Evolutionary conservation across 176 grass and related monocot genomes (phyloP).

Genomic region (Paspalum notatum): DNA sequence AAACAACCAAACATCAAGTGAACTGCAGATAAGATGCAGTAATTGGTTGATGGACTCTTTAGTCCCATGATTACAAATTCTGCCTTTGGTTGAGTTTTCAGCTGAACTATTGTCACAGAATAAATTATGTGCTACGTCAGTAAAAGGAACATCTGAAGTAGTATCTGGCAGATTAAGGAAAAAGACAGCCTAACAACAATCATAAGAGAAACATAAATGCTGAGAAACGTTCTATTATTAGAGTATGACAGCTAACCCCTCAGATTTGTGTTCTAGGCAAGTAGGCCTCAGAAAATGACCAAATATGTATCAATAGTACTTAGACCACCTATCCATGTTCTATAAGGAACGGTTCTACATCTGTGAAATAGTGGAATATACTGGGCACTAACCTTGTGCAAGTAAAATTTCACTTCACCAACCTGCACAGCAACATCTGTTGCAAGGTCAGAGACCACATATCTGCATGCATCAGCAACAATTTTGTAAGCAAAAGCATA

Average conservation of each 20-base stretch:
- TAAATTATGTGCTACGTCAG: not conserved
- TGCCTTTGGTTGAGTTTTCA: conserved; percentile 5
- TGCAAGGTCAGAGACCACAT: conserved; percentile 84
- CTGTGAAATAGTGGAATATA: not conserved
- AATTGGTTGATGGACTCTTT: not conserved
- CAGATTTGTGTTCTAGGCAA: not conserved
- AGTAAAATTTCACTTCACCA: conserved; percentile 72
- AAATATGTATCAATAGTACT: conserved; percentile 13
- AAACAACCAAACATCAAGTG: not conserved
- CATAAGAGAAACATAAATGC: conserved; percentile 32
- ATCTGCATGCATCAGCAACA: conserved; percentile 54
- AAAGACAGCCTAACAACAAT: conserved; percentile 34
- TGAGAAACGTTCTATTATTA: conserved; percentile 12
- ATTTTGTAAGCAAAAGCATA: conserved; percentile 31
- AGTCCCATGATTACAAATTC: not conserved
- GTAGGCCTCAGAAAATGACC: not conserved
- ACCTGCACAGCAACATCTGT: conserved; percentile 80
- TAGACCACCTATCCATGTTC: conserved; percentile 13
- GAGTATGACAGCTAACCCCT: conserved; percentile 10
- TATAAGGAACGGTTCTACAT: conserved; percentile 22
- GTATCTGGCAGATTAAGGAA: conserved; percentile 32
- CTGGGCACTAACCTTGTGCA: conserved; percentile 75
- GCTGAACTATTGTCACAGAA: not conserved
- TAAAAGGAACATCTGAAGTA: conserved; percentile 24
- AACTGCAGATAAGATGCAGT: conserved; percentile 5